These are phyloP conservation scores for Cajanus cajan DNA, from an alignment of 306 rosid species.

Conservation along the genomic window DNA sequence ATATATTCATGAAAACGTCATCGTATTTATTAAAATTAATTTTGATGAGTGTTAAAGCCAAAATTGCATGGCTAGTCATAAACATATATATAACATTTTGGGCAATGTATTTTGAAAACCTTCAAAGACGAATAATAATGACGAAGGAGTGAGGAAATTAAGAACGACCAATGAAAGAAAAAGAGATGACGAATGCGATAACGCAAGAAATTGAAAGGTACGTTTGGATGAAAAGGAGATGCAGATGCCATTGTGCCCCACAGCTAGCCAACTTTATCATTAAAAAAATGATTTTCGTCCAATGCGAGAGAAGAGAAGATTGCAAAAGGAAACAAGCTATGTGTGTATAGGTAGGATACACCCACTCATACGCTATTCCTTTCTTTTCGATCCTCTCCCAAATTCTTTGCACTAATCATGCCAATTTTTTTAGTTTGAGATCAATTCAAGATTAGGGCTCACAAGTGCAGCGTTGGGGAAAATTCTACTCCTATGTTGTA, in stretches of 20 bases:
- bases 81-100: constrained; percentile 3
- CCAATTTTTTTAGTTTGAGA: not conserved
- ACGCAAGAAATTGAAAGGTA: constrained; percentile 42
- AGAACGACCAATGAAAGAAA: not conserved
- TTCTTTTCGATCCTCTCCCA: constrained; percentile 11
- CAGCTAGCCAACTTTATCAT: constrained; percentile 24
- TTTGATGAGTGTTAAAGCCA: not conserved
- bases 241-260: constrained; percentile 40
- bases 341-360: constrained; percentile 16
- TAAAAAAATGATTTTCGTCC: constrained; percentile 24
- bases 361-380: constrained; percentile 37
- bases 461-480: not conserved
- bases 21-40: not conserved
- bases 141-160: constrained; percentile 18
- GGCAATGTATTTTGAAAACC: not conserved
- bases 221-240: constrained; percentile 18
- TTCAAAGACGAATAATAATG: constrained; percentile 23
- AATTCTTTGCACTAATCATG: constrained; percentile 34
- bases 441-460: not conserved
- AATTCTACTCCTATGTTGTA: not conserved
- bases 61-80: not conserved
- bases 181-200: constrained; percentile 45
- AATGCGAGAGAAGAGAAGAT: constrained; percentile 21
- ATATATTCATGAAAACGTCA: not conserved
- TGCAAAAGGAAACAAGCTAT: constrained; percentile 25